Evolutionary conservation across 768 basidiomycete genomes (phyloP).

Genomic region (Floccularia luteovirens): DNA sequence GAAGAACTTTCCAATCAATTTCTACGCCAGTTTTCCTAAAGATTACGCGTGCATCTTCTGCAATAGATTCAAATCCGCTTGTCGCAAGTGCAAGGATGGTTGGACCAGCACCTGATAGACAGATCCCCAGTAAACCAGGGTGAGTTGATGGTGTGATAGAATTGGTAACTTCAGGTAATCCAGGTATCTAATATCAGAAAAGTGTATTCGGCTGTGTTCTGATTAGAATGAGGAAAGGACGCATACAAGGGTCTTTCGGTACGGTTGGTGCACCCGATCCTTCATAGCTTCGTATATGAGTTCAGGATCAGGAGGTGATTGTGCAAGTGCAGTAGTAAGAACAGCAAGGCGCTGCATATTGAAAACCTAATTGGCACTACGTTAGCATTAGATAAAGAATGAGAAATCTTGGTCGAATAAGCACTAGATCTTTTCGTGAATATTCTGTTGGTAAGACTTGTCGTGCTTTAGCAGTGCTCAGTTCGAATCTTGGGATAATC

Average conservation of each 20-base stretch:
- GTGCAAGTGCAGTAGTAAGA: constrained; percentile 86
- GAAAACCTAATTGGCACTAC: constrained; percentile 62
- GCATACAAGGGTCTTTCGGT: constrained; percentile 78
- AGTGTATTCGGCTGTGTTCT: neutral
- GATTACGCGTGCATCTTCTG: constrained; percentile 68
- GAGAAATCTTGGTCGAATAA: constrained; percentile 19
- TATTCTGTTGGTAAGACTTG: constrained; percentile 82
- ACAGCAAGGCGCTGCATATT: constrained; percentile 96
- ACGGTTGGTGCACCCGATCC: constrained; percentile 95
- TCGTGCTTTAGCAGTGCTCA: constrained; percentile 92
- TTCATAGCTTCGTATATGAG: constrained; percentile 99
- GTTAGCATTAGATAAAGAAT: constrained; percentile 4
- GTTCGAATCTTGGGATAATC: constrained; percentile 91
- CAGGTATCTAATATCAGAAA: constrained; percentile 70
- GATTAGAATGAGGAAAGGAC: constrained; percentile 1
- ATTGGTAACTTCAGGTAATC: constrained; percentile 87
- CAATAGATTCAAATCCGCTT: constrained; percentile 75
- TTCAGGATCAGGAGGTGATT: constrained; percentile 86
- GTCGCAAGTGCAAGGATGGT: constrained; percentile 96
- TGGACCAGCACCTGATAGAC: constrained; percentile 95
- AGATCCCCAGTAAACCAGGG: constrained; percentile 94
- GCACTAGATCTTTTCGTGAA: constrained; percentile 84
- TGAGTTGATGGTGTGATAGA: constrained; percentile 83
- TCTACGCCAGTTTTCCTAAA: constrained; percentile 68
- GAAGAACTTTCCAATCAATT: constrained; percentile 86